Conservation (phyloP, 2,329 filamentous ascomycete species). For the Epichloe baconii region DNA sequence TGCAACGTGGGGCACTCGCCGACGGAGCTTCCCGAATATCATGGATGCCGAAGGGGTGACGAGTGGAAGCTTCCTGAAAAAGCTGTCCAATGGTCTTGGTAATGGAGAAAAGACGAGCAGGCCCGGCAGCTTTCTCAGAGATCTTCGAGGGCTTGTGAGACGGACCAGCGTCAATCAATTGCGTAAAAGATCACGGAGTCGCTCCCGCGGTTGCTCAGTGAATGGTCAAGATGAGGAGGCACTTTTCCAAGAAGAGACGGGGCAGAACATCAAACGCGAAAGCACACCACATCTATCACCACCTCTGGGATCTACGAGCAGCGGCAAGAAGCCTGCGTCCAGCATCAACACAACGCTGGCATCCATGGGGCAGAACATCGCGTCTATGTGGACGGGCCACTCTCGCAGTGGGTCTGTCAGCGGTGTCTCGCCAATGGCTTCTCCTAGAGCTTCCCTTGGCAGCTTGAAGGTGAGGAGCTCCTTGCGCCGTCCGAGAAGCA, state of each 20-base stretch:
- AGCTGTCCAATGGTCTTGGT: slow-evolving; percentile 39
- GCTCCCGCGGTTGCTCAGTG: slow-evolving; percentile 4
- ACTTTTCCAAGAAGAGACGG: slow-evolving; percentile 8
- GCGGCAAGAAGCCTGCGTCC: slow-evolving; percentile 37
- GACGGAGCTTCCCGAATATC: slow-evolving; percentile 48
- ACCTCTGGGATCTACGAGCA: slow-evolving; percentile 37
- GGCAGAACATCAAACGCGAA: slow-evolving; percentile 29
- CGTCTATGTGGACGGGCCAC: slow-evolving; percentile 43
- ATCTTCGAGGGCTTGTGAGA: slow-evolving; percentile 35
- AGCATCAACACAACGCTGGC: slow-evolving; percentile 47
- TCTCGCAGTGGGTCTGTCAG: slow-evolving; percentile 48
- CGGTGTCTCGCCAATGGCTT: slow-evolving; percentile 33
- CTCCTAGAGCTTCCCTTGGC: slow-evolving; percentile 35
- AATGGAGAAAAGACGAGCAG: slow-evolving; percentile 28
- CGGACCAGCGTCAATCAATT: slow-evolving; percentile 31
- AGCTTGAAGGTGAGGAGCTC: slow-evolving; percentile 32
- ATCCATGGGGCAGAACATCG: slow-evolving; percentile 40
- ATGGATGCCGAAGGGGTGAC: slow-evolving; percentile 38
- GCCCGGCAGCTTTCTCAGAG: slow-evolving; percentile 34
- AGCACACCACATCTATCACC: slow-evolving; percentile 33
- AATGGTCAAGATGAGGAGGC: slow-evolving; percentile 20
- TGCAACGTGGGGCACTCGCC: slow-evolving; percentile 58
- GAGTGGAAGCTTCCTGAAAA: slow-evolving; percentile 50
- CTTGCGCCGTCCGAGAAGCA: slow-evolving; percentile 42
- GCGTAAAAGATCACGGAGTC: slow-evolving; percentile 34